These are phyloP conservation scores for Solanum infundibuliforme DNA, from an alignment of 257 asterid genomes.

Conservation along the genomic window DNA sequence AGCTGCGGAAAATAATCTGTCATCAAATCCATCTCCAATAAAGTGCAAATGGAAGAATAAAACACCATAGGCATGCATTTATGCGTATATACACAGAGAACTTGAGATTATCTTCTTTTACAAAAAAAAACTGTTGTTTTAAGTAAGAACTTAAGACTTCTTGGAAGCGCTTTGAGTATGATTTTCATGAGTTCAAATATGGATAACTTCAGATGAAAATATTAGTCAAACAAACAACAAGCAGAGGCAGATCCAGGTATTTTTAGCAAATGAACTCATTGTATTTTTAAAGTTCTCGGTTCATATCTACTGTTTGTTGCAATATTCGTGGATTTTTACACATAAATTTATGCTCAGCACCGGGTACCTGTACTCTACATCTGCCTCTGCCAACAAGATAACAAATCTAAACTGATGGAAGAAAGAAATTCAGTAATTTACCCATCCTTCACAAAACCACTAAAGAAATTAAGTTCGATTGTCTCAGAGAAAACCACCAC, in stretches of 20 bases:
- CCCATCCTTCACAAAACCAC: conserved; percentile 69
- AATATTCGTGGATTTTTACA: not conserved
- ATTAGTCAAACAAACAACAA: not conserved
- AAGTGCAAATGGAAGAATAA: not conserved
- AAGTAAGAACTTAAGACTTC: not conserved
- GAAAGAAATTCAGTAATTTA: conserved; percentile 13
- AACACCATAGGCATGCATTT: not conserved
- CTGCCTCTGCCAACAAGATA: not conserved
- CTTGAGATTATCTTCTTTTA: not conserved
- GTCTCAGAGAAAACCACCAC: conserved; percentile 93
- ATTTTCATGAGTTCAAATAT: not conserved
- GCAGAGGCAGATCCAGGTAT: not conserved
- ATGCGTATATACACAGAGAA: not conserved
- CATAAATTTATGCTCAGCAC: not conserved
- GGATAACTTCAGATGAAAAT: not conserved
- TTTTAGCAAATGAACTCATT: not conserved
- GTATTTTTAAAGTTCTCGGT: not conserved
- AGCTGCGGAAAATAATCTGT: conserved; percentile 26
- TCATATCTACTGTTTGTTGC: not conserved
- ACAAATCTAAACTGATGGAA: not conserved
- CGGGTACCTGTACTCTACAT: not conserved
- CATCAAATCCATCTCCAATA: not conserved
- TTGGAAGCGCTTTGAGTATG: not conserved
- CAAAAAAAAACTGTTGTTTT: not conserved
- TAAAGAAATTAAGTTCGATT: conserved; percentile 84